These are phyloP conservation scores for Cucumis melo DNA, from an alignment of 306 rosid species.

Conservation along the genomic window DNA sequence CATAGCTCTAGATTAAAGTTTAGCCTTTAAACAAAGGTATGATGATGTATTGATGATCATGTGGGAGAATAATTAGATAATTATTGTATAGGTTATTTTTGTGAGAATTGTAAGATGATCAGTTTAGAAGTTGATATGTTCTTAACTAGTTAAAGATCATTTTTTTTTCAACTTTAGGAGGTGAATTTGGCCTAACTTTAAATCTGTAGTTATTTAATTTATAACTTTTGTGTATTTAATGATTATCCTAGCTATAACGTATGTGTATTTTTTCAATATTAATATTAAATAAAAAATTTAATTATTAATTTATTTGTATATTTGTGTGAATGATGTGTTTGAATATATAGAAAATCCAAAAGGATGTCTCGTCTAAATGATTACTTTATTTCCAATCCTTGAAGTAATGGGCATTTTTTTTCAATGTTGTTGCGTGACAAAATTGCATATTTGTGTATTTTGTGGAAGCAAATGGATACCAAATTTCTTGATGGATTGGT, in stretches of 20 bases:
- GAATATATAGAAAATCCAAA: neutral
- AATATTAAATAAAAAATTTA: too few relatives aligned
- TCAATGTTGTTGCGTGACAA: constrained; percentile 3
- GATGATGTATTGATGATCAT: too few relatives aligned
- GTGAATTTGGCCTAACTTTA: neutral
- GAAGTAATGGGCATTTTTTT: neutral
- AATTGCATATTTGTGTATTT: neutral
- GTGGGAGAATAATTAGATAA: neutral
- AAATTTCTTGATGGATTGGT: neutral
- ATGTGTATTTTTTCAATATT: neutral
- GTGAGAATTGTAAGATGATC: too few relatives aligned
- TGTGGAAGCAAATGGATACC: neutral
- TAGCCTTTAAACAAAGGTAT: too few relatives aligned
- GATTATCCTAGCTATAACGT: neutral
- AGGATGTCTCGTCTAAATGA: neutral
- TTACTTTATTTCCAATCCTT: neutral
- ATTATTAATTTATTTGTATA: neutral
- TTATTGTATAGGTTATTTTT: too few relatives aligned
- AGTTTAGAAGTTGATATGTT: too few relatives aligned
- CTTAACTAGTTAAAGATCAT: too few relatives aligned
- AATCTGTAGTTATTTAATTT: too few relatives aligned
- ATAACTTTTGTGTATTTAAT: neutral
- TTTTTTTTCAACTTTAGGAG: too few relatives aligned
- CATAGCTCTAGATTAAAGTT: too few relatives aligned
- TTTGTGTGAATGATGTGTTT: neutral